Evolutionary conservation across 352 stramenopile species (phyloP), one percentile per base, ranked within the genome.

Genomic region (Globisporangium ultimum): DNA sequence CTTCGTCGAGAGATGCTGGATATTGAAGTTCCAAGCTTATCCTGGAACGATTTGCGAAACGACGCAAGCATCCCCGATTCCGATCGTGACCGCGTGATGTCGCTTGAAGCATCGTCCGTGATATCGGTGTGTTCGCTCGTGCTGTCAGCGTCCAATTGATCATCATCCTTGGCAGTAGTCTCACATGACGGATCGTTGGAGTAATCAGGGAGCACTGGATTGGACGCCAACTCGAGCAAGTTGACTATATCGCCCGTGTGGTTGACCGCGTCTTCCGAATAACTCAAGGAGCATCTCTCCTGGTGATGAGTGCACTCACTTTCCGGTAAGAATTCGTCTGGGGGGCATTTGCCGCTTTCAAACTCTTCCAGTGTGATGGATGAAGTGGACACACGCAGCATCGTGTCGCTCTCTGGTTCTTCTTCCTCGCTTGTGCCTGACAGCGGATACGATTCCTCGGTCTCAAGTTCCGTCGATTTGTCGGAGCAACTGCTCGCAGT

Each of bases 331-430:
- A 54, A 38, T 7, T 48, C 32, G 11, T 71, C 58, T 41, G 61
- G 70, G n/a, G 60, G 58, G 5, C 62, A 61, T 14, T 56, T 70
- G 22, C 78, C 76, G 36, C 70, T 65, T 22, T 84, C 78, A 64
- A 89, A 89, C 20, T 91, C 76, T 41, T 88, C 79, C 9, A 88
- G 45, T 18, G 78, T 88, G 22, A 88, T 77, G 0, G 70, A 68
- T 22, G 63, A 60, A 10, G 55, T 48, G 12, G 42, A 46, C 8
- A 22, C 55, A 28, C 21, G 34, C 18, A 59, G 54, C 49, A 46
- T 76, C 67, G 0, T 82, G 67, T 14, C 67, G 60, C 20, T 76
- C 67, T 58, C 73, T 62, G 64, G 66, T 18, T 58, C 70, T 43
- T 68, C 53, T 13, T 54, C 56, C 53, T 70, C 58, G n/a, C 65